Evolutionary conservation across 495 filamentous ascomycete genomes (phyloP).

Genomic region (Penicillium angulare): DNA sequence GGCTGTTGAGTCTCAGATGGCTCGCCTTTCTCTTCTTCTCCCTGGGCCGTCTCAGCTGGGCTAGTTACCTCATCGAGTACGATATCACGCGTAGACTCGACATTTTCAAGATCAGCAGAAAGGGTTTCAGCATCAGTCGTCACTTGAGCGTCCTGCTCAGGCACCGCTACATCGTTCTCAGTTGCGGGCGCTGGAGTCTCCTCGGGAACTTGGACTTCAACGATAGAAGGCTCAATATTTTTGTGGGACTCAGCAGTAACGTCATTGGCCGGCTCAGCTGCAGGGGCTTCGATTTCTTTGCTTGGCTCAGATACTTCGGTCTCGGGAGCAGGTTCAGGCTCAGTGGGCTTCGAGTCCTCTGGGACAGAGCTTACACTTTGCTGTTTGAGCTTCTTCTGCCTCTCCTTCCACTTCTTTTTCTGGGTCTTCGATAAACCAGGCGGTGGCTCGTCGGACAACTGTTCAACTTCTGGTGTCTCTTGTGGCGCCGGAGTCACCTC

Average conservation of each 20-base stretch:
- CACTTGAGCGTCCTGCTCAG: conserved; percentile 1
- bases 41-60: background rate
- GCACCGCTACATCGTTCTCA: background rate
- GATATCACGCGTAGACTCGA: conserved; percentile 1
- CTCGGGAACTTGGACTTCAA: background rate
- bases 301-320: conserved; percentile 1
- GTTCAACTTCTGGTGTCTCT: background rate
- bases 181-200: background rate
- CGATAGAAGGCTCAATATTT: background rate
- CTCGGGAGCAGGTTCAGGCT: background rate
- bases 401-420: conserved; percentile 42
- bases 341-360: conserved; percentile 2
- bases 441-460: background rate
- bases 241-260: background rate
- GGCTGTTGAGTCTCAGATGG: conserved; percentile 10
- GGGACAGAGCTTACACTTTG: conserved; percentile 2
- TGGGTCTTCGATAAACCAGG: conserved; percentile 9
- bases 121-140: background rate
- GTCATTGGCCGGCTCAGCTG: background rate
- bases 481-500: conserved; percentile 1
- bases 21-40: conserved; percentile 1
- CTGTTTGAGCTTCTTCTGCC: conserved; percentile 15
- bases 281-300: background rate
- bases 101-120: background rate
- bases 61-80: background rate